These are phyloP conservation scores for Fusarium penzigii DNA, from an alignment of 2,329 filamentous ascomycete genomes.

Conservation along the genomic window DNA sequence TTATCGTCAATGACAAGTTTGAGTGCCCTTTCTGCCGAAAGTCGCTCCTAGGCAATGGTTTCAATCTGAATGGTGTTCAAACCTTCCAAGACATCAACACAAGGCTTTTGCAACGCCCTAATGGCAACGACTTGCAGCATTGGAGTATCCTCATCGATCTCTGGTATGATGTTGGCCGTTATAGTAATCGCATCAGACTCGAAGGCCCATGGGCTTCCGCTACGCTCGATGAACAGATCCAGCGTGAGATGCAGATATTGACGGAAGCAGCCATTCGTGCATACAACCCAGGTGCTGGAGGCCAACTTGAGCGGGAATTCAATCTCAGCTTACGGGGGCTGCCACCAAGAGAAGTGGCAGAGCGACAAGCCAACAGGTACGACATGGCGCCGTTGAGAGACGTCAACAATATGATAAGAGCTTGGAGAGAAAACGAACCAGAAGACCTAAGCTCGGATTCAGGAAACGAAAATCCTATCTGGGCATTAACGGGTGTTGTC, in stretches of 20 bases:
- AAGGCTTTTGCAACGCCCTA: background rate
- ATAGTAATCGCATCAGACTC: background rate
- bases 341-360: background rate
- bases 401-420: background rate
- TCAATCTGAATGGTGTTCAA: background rate
- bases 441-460: no score
- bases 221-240: background rate
- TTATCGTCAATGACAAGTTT: background rate
- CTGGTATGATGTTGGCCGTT: background rate
- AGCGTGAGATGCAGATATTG: background rate
- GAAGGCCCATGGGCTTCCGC: background rate
- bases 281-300: background rate
- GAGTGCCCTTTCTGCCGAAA: slow-evolving; percentile 11
- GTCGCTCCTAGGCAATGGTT: background rate
- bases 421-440: background rate
- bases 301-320: background rate
- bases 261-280: background rate
- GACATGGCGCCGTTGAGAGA: background rate
- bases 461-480: background rate
- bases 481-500: no score
- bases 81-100: background rate
- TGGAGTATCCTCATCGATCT: background rate
- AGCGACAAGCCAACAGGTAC: background rate
- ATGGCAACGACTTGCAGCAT: background rate
- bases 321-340: background rate